phyloP scores from a whole-genome alignment of 352 stramenopile genomes.

The Phytophthora pisi region DNA sequence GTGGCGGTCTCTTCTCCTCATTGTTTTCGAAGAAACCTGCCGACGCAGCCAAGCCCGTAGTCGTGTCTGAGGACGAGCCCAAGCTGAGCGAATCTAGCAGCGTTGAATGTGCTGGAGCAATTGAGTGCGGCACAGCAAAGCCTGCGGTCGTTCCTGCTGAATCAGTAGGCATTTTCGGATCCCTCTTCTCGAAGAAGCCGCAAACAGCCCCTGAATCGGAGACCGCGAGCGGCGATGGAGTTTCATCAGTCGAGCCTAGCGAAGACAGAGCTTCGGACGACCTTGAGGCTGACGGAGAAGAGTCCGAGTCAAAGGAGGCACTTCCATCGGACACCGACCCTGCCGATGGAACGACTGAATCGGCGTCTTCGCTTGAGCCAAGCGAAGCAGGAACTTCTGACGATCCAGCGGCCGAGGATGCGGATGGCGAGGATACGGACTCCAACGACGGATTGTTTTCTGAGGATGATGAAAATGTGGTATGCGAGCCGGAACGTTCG shows the following conservation, averaged over 20 bases:
- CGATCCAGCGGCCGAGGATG: slow-evolving; percentile 30
- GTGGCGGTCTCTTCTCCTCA: slow-evolving; percentile 19
- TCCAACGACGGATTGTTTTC: slow-evolving; percentile 24
- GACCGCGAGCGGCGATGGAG: slow-evolving; percentile 12
- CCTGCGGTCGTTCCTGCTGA: not conserved
- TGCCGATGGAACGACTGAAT: slow-evolving; percentile 3
- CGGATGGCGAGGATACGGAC: slow-evolving; percentile 37
- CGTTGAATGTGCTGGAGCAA: slow-evolving; percentile 4
- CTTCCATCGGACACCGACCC: slow-evolving; percentile 25
- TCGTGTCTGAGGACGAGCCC: not conserved
- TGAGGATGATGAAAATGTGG: slow-evolving; percentile 16
- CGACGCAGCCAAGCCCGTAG: not conserved
- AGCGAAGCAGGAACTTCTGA: slow-evolving; percentile 21
- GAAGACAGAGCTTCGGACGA: slow-evolving; percentile 19
- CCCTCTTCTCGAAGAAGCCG: slow-evolving; percentile 34
- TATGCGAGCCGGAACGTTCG: slow-evolving; percentile 23
- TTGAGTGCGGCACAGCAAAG: not conserved
- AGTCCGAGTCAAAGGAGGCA: slow-evolving; percentile 31
- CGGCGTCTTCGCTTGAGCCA: slow-evolving; percentile 25
- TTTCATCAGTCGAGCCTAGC: slow-evolving; percentile 27
- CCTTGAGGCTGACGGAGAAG: slow-evolving; percentile 33
- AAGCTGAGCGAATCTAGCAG: slow-evolving; percentile 9
- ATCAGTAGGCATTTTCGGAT: slow-evolving; percentile 31
- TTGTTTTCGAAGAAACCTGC: slow-evolving; percentile 30
- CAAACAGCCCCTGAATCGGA: slow-evolving; percentile 10